A percentile compares a stretch with the other conserved stretches of the same genome.
These are phyloP conservation scores for Sungouiozyma intestinalis DNA, from an alignment of 805 yeast genomes.

Conservation along the genomic window DNA sequence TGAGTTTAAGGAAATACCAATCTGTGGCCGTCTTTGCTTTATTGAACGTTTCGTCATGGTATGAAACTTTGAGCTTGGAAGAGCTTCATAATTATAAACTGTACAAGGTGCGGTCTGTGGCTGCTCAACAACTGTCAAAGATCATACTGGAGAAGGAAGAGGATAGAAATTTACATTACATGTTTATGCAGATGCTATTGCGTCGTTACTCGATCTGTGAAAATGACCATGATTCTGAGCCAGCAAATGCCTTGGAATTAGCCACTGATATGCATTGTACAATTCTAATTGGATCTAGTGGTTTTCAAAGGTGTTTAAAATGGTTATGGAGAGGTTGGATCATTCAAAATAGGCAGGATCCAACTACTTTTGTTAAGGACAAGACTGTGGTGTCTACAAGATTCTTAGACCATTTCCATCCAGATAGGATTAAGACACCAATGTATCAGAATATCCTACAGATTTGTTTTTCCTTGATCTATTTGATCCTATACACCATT, in stretches of 20 bases:
- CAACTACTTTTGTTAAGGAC: slow-evolving; percentile 57
- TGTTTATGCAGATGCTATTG: slow-evolving; percentile 68
- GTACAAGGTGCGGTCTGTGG: slow-evolving; percentile 46
- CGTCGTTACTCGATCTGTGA: slow-evolving; percentile 61
- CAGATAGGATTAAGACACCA: slow-evolving; percentile 79
- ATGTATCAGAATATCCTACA: slow-evolving; percentile 68
- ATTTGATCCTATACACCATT: slow-evolving; percentile 51
- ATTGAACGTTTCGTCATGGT: slow-evolving; percentile 73
- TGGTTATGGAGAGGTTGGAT: slow-evolving; percentile 96
- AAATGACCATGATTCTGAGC: slow-evolving; percentile 49
- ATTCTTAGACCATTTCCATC: slow-evolving; percentile 58
- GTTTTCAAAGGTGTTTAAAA: slow-evolving; percentile 75
- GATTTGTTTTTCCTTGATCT: slow-evolving; percentile 54
- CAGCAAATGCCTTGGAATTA: slow-evolving; percentile 69
- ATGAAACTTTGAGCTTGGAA: slow-evolving; percentile 42
- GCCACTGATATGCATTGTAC: slow-evolving; percentile 82
- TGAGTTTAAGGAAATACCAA: slow-evolving; percentile 52
- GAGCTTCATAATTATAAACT: slow-evolving; percentile 63
- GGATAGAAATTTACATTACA: slow-evolving; percentile 34
- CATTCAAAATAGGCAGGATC: slow-evolving; percentile 59
- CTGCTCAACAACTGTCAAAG: slow-evolving; percentile 70
- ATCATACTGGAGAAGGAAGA: slow-evolving; percentile 52
- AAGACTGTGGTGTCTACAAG: slow-evolving; percentile 46
- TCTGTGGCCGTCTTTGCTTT: slow-evolving; percentile 61
- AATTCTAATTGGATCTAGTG: slow-evolving; percentile 64